Conservation (phyloP, 768 basidiomycete genomes). For the Pleurotus citrinopileatus region DNA sequence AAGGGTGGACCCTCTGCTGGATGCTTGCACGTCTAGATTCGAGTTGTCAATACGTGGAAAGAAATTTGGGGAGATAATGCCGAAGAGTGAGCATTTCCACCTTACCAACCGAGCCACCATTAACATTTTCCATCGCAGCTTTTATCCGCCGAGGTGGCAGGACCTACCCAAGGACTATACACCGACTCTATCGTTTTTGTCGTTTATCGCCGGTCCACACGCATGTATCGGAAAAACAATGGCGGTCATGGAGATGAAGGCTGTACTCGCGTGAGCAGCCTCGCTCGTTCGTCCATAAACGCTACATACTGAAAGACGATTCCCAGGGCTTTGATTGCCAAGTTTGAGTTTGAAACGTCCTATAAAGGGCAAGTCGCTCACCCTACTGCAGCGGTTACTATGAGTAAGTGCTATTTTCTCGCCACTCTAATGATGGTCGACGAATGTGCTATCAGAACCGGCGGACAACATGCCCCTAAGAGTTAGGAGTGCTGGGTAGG, state of each 20-base stretch:
- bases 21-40: conserved; percentile 30
- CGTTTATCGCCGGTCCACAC: conserved; percentile 44
- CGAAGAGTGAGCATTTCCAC: conserved; percentile 33
- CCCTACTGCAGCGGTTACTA: conserved; percentile 43
- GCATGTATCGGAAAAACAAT: conserved; percentile 47
- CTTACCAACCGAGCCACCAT: no score
- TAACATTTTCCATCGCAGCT: conserved; percentile 23
- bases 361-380: conserved; percentile 37
- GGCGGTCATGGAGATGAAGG: conserved; percentile 48
- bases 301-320: not conserved
- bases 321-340: conserved; percentile 33
- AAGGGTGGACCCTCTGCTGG: not conserved
- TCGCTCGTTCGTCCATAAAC: no score
- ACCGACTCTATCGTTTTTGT: conserved; percentile 32
- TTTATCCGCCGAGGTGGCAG: conserved; percentile 46
- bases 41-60: conserved; percentile 48
- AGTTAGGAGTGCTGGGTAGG: conserved; percentile 21
- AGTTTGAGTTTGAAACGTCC: conserved; percentile 43
- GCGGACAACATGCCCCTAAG: conserved; percentile 35
- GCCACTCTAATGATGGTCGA: not conserved
- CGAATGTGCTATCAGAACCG: conserved; percentile 22
- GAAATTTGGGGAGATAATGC: conserved; percentile 50
- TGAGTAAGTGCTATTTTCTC: conserved; percentile 33
- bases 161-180: conserved; percentile 33
- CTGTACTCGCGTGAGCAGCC: conserved; percentile 37